Conservation (phyloP, 192 early-diverging fungal species). For the Coemansia sp. region DNA sequence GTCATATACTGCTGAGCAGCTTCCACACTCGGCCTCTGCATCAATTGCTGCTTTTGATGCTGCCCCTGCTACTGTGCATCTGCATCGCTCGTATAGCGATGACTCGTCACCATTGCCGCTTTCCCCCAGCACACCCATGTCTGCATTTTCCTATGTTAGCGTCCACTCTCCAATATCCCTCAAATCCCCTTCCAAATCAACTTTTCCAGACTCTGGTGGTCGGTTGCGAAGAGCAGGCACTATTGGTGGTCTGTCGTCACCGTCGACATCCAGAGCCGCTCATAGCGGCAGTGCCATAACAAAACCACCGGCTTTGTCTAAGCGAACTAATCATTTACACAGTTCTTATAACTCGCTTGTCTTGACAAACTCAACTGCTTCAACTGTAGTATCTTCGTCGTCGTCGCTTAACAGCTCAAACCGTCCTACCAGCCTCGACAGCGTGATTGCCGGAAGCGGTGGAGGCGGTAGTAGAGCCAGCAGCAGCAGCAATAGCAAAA, state of each 20-base stretch:
- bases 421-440: slow-evolving; percentile 32
- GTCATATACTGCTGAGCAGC: slow-evolving; percentile 9
- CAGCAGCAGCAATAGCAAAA: slow-evolving; percentile 10
- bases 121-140: slow-evolving; percentile 27
- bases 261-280: neutral
- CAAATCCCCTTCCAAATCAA: slow-evolving; percentile 11
- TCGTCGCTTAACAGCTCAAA: slow-evolving; percentile 16
- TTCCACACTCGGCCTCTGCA: slow-evolving; percentile 10
- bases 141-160: slow-evolving; percentile 30
- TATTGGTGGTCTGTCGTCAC: slow-evolving; percentile 6
- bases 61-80: neutral
- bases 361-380: slow-evolving; percentile 22
- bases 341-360: slow-evolving; percentile 29
- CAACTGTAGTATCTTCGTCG: slow-evolving; percentile 43
- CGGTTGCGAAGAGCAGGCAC: slow-evolving; percentile 33
- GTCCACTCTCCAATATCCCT: slow-evolving; percentile 20
- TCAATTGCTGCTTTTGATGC: slow-evolving; percentile 4
- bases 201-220: slow-evolving; percentile 5
- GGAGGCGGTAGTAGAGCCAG: slow-evolving; percentile 16
- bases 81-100: slow-evolving; percentile 7
- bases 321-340: neutral
- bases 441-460: slow-evolving; percentile 14
- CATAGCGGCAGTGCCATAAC: neutral
- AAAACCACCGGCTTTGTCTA: neutral
- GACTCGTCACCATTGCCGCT: slow-evolving; percentile 9